phyloP scores from a whole-genome alignment of 768 basidiomycete genomes.

The Chalciporus sphaerocephalus region DNA sequence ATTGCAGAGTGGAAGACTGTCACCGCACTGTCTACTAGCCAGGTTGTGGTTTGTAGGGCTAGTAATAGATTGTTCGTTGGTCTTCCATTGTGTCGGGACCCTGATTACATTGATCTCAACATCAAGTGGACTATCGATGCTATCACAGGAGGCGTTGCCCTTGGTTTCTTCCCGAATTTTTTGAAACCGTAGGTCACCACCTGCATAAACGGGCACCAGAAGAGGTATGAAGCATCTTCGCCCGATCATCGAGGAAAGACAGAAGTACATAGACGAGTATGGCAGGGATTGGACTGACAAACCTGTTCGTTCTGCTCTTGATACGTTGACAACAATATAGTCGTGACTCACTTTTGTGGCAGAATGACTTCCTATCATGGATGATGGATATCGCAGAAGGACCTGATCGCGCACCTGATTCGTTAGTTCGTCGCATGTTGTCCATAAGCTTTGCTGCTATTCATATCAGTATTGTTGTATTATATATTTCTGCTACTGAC shows the following conservation, averaged over 20 bases:
- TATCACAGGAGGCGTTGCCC: constrained; percentile 9
- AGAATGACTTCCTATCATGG: constrained; percentile 35
- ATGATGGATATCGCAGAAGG: constrained; percentile 26
- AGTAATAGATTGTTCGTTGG: constrained; percentile 50
- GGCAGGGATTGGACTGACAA: constrained; percentile 28
- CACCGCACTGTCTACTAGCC: constrained; percentile 24
- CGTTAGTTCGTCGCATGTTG: constrained; percentile 24
- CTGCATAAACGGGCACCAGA: background rate
- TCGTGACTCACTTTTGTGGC: background rate
- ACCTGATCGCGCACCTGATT: constrained; percentile 12
- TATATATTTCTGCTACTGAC: background rate
- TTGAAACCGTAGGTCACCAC: constrained; percentile 28
- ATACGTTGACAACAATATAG: background rate
- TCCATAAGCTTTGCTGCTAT: constrained; percentile 16
- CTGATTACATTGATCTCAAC: constrained; percentile 30
- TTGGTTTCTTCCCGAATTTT: constrained; percentile 31
- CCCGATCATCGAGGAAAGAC: constrained; percentile 32
- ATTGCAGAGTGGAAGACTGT: constrained; percentile 38
- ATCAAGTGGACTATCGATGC: constrained; percentile 30
- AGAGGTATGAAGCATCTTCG: constrained; percentile 11
- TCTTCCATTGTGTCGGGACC: constrained; percentile 40
- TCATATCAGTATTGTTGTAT: constrained; percentile 17
- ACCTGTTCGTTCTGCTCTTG: constrained; percentile 27
- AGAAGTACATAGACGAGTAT: constrained; percentile 16
- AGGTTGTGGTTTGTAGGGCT: constrained; percentile 36